Evolutionary conservation across 2,329 filamentous ascomycete species (phyloP).

Genomic region (Aspergillus phoenicis): DNA sequence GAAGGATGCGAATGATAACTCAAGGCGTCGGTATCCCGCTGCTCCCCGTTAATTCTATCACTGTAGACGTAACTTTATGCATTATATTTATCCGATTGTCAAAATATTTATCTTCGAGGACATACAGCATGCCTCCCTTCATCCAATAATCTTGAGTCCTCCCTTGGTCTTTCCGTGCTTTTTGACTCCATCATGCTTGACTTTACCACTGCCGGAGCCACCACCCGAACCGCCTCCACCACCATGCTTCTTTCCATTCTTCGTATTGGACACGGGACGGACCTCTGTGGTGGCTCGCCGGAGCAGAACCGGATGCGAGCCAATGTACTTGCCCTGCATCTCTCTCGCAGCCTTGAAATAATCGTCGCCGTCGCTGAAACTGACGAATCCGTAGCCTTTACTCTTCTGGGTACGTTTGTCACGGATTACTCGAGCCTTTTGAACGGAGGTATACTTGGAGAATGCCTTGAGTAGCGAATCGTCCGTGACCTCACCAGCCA

Average conservation of each 20-base stretch:
- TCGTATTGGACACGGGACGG: slow-evolving; percentile 70
- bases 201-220: slow-evolving; percentile 40
- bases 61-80: too few relatives aligned
- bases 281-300: slow-evolving; percentile 91
- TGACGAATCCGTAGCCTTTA: slow-evolving; percentile 95
- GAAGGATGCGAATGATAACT: too few relatives aligned
- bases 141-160: slow-evolving; percentile 49
- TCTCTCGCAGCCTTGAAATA: slow-evolving; percentile 96
- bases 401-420: slow-evolving; percentile 97
- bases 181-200: slow-evolving; percentile 48
- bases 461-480: slow-evolving; percentile 95
- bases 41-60: too few relatives aligned
- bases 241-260: slow-evolving; percentile 61
- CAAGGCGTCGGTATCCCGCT: too few relatives aligned
- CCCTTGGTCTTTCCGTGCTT: slow-evolving; percentile 51
- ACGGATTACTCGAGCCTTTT: slow-evolving; percentile 89
- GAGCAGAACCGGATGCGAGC: slow-evolving; percentile 88
- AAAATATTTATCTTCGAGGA: neutral
- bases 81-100: too few relatives aligned
- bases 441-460: slow-evolving; percentile 79
- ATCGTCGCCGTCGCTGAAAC: slow-evolving; percentile 91
- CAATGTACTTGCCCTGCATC: slow-evolving; percentile 99
- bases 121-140: slow-evolving; percentile 15
- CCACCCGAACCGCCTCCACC: slow-evolving; percentile 33
- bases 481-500: slow-evolving; percentile 96